Evolutionary conservation across 148 eudicot genomes (phyloP).

Genomic region (Rhododendron molle): DNA sequence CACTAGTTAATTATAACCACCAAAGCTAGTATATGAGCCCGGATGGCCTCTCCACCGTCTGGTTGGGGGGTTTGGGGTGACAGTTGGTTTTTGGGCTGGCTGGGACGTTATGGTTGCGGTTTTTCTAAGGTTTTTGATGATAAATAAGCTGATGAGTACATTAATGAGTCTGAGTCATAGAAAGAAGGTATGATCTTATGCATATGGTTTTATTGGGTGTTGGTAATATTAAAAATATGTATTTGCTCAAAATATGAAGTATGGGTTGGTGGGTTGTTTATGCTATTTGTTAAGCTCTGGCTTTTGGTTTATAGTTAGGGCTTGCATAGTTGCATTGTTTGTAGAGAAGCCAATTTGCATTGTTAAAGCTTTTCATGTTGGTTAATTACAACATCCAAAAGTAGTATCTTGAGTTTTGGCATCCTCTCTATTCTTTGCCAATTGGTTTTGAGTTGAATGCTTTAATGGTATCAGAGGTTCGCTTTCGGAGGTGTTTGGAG

Average conservation of each 20-base stretch:
- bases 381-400: background rate
- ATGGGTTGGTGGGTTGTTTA: no score
- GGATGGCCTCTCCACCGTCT: slow-evolving; percentile 9
- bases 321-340: background rate
- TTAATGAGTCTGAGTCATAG: slow-evolving; percentile 49
- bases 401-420: background rate
- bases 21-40: no score
- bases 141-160: slow-evolving; percentile 50
- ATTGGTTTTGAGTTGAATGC: background rate
- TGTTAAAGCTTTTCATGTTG: background rate
- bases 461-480: background rate
- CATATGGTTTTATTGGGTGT: background rate
- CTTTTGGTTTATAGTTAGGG: background rate
- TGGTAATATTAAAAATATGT: no score
- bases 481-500: background rate
- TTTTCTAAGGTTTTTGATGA: slow-evolving; percentile 42
- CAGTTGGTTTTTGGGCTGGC: slow-evolving; percentile 54
- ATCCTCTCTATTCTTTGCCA: background rate
- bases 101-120: slow-evolving; percentile 58
- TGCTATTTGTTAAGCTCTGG: background rate
- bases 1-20: background rate
- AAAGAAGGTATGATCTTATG: slow-evolving; percentile 36
- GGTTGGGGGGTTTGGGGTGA: slow-evolving; percentile 49
- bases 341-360: background rate
- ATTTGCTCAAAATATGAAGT: background rate